Conservation (phyloP, 495 filamentous ascomycete genomes). For the Thermochaetoides thermophila region DNA sequence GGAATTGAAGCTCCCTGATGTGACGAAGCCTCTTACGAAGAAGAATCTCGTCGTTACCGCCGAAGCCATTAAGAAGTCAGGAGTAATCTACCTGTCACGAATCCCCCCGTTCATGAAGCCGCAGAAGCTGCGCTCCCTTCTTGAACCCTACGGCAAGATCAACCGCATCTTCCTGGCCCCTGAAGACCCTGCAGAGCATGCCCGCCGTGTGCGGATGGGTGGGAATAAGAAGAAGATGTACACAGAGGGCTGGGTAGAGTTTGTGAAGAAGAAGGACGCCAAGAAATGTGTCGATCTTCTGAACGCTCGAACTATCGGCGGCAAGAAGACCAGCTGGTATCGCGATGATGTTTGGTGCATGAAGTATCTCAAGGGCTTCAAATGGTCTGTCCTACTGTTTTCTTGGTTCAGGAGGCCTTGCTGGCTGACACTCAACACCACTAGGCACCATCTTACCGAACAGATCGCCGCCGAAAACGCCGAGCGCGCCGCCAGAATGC, state of each 20-base stretch:
- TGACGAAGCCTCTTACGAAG: slow-evolving; percentile 37
- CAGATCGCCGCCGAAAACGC: slow-evolving; percentile 70
- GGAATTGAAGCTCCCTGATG: slow-evolving; percentile 25
- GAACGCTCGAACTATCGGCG: slow-evolving; percentile 70
- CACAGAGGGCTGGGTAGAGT: slow-evolving; percentile 92
- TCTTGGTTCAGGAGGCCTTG: no score
- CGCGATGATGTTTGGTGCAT: slow-evolving; percentile 81
- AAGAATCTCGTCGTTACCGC: slow-evolving; percentile 46
- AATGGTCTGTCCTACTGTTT: slow-evolving; percentile 41
- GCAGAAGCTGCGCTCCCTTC: slow-evolving; percentile 56
- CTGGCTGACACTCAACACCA: neutral
- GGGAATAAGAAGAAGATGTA: slow-evolving; percentile 81
- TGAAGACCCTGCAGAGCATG: slow-evolving; percentile 49
- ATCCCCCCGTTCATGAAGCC: slow-evolving; percentile 94
- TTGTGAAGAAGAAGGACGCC: slow-evolving; percentile 46
- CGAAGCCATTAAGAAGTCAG: slow-evolving; percentile 45
- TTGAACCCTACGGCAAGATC: slow-evolving; percentile 65
- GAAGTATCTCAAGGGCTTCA: slow-evolving; percentile 69
- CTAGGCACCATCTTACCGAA: slow-evolving; percentile 37
- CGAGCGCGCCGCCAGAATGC: slow-evolving; percentile 62
- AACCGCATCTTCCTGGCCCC: slow-evolving; percentile 80
- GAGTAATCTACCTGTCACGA: slow-evolving; percentile 79
- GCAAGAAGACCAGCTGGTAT: slow-evolving; percentile 79
- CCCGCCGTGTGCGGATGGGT: slow-evolving; percentile 44
- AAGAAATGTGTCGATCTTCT: slow-evolving; percentile 72